These are phyloP conservation scores for Myxozyma neotropica DNA, from an alignment of 805 yeast genomes.

Conservation along the genomic window DNA sequence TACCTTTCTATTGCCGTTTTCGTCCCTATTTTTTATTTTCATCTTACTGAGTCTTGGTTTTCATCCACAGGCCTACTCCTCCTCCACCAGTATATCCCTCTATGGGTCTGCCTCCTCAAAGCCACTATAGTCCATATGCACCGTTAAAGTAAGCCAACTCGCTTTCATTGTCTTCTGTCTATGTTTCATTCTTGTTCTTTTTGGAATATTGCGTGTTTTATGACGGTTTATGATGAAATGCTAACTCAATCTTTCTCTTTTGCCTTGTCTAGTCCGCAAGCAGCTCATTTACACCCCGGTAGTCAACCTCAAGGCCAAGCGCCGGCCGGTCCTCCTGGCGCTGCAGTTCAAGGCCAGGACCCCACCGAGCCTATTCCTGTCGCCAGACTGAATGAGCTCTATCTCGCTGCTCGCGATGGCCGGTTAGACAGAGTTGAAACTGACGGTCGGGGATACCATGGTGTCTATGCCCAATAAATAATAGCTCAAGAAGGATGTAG, in stretches of 20 bases:
- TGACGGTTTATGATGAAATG: conserved; percentile 3
- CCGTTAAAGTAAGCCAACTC: conserved; percentile 37
- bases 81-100: conserved; percentile 44
- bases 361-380: conserved; percentile 45
- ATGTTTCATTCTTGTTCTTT: neutral
- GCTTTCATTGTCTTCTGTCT: conserved; percentile 11
- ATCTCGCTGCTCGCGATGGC: conserved; percentile 59
- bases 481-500: conserved; percentile 1
- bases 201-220: neutral
- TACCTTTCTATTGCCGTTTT: neutral
- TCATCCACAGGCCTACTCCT: conserved; percentile 39
- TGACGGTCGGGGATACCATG: conserved; percentile 49
- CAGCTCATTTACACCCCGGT: conserved; percentile 28
- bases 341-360: conserved; percentile 36
- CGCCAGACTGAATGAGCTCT: conserved; percentile 54
- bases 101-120: conserved; percentile 41
- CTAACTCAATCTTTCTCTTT: neutral
- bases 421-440: conserved; percentile 58
- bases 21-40: conserved; percentile 7
- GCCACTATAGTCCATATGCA: conserved; percentile 43
- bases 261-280: conserved; percentile 32
- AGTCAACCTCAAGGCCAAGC: conserved; percentile 26
- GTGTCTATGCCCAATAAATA: conserved; percentile 45
- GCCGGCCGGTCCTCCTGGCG: conserved; percentile 32
- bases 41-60: conserved; percentile 29